phyloP scores from a whole-genome alignment of 1,284 basidiomycete genomes.

The Tylopilus sp. region DNA sequence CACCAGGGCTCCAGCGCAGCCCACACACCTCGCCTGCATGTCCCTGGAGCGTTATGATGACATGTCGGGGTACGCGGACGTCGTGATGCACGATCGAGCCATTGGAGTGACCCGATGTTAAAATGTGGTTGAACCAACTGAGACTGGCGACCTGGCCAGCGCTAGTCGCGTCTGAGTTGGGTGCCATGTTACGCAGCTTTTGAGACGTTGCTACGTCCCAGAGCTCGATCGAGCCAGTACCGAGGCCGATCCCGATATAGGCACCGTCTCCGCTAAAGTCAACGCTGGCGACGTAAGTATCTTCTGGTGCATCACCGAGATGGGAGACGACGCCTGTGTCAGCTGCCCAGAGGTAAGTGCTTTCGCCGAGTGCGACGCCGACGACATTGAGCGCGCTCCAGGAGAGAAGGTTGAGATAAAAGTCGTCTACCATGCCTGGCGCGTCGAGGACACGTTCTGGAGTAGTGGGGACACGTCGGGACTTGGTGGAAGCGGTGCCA shows the following conservation, averaged over 20 bases:
- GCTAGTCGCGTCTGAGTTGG: conserved; percentile 24
- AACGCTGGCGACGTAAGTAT: conserved; percentile 72
- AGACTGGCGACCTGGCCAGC: conserved; percentile 73
- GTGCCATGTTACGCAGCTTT: conserved; percentile 84
- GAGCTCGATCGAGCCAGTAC: conserved; percentile 88
- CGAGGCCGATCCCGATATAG: conserved; percentile 84
- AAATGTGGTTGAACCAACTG: conserved; percentile 82
- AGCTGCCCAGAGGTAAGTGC: conserved; percentile 91
- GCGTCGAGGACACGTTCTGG: conserved; percentile 94
- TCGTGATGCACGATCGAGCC: conserved; percentile 95
- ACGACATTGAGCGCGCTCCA: conserved; percentile 89
- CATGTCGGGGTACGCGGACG: conserved; percentile 82
- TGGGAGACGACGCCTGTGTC: conserved; percentile 81
- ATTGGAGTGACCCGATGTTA: conserved; percentile 86
- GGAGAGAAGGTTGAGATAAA: conserved; percentile 91
- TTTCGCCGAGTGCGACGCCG: conserved; percentile 81
- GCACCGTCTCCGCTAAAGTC: conserved; percentile 87
- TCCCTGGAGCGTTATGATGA: conserved; percentile 84
- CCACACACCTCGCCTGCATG: conserved; percentile 91
- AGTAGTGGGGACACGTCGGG: conserved; percentile 76
- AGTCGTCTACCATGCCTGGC: conserved; percentile 93
- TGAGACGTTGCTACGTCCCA: conserved; percentile 86
- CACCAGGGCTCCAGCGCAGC: conserved; percentile 77
- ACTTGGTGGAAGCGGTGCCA: conserved; percentile 59
- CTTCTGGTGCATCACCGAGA: conserved; percentile 73